These are phyloP conservation scores for Mortierella sp. DNA, from an alignment of 371 early-diverging fungal genomes.

Conservation along the genomic window DNA sequence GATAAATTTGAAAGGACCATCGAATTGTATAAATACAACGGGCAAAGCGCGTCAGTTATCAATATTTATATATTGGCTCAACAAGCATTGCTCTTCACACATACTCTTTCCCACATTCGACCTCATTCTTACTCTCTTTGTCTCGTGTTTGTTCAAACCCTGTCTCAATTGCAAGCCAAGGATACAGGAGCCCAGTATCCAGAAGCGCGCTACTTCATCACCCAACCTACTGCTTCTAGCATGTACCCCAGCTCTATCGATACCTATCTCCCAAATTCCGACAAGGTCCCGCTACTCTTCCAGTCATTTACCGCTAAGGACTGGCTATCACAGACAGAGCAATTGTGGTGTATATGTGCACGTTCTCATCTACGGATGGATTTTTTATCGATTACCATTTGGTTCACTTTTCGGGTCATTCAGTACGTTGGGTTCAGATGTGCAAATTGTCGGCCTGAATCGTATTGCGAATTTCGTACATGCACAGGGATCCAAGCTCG, in stretches of 20 bases:
- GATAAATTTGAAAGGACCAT: no score
- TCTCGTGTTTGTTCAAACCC: no score
- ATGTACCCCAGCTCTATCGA: conserved; percentile 22
- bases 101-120: no score
- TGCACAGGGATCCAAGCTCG: conserved; percentile 68
- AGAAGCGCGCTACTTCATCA: conserved; percentile 7
- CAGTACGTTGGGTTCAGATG: conserved; percentile 82
- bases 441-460: conserved; percentile 73
- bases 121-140: no score
- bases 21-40: no score
- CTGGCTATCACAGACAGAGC: conserved; percentile 77
- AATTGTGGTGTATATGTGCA: conserved; percentile 85
- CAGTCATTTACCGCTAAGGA: conserved; percentile 72
- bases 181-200: neutral
- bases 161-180: neutral
- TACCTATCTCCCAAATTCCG: conserved; percentile 2
- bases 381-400: conserved; percentile 72
- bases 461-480: conserved; percentile 81
- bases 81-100: no score
- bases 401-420: conserved; percentile 76
- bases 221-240: conserved; percentile 11
- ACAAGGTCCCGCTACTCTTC: conserved; percentile 68
- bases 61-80: no score
- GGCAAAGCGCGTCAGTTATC: no score
- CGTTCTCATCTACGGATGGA: conserved; percentile 66